Percentiles rank a stretch among this genome's conserved stretches.
These are phyloP conservation scores for Metarhizium brunneum DNA, from an alignment of 2,329 filamentous ascomycete species.

Conservation along the genomic window DNA sequence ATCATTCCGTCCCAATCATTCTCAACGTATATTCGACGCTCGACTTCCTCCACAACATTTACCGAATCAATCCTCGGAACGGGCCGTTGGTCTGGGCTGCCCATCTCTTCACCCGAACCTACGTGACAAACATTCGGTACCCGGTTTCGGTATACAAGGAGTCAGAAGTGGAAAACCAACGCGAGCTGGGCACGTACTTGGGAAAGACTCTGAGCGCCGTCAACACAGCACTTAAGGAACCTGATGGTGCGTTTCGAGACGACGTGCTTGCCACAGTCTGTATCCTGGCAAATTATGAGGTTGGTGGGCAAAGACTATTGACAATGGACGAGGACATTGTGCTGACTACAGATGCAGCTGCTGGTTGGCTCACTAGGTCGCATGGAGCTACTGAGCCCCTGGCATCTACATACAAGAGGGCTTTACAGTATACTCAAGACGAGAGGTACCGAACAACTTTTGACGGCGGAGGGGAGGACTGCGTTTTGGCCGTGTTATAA, in stretches of 20 bases:
- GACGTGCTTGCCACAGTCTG: slow-evolving; percentile 30
- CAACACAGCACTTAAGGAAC: slow-evolving; percentile 24
- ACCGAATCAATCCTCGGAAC: slow-evolving; percentile 14
- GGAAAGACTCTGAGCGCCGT: slow-evolving; percentile 29
- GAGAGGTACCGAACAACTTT: slow-evolving; percentile 19
- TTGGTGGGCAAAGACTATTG: slow-evolving; percentile 6
- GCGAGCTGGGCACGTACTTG: slow-evolving; percentile 25
- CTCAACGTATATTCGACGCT: slow-evolving; percentile 27
- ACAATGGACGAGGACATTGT: not conserved
- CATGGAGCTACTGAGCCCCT: slow-evolving; percentile 18
- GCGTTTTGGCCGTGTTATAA: slow-evolving; percentile 30
- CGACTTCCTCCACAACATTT: slow-evolving; percentile 23
- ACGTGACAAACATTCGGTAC: slow-evolving; percentile 26
- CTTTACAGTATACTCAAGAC: slow-evolving; percentile 27
- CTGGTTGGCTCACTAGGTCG: slow-evolving; percentile 26
- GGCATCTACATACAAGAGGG: slow-evolving; percentile 27
- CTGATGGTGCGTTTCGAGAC: slow-evolving; percentile 19
- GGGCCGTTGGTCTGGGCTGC: slow-evolving; percentile 29
- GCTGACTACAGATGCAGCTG: slow-evolving; percentile 18
- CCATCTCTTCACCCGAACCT: slow-evolving; percentile 30
- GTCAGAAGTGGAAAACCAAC: slow-evolving; percentile 16
- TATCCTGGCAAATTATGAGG: slow-evolving; percentile 31
- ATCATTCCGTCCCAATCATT: slow-evolving; percentile 28
- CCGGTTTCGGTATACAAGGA: slow-evolving; percentile 19
- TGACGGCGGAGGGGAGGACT: slow-evolving; percentile 15